Conservation (phyloP, 1,284 basidiomycete genomes). For the Trametes pubescens region DNA sequence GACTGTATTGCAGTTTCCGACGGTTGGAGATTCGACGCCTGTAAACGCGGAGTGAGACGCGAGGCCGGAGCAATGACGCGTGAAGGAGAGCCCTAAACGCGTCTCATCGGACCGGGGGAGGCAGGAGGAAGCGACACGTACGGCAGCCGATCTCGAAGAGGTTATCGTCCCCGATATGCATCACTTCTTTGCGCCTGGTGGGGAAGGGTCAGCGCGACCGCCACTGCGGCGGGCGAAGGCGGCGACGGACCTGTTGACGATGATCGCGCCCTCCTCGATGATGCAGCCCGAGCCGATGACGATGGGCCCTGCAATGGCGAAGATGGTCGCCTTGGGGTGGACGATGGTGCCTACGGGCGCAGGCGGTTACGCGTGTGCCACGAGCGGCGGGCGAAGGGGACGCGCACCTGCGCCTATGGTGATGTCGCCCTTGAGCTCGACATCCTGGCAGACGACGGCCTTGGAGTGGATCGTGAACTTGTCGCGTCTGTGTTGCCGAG, state of each 20-base stretch:
- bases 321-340: slow-evolving; percentile 93
- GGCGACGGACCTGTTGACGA: slow-evolving; percentile 76
- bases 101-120: neutral
- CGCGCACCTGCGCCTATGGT: slow-evolving; percentile 81
- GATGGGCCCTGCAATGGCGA: slow-evolving; percentile 88
- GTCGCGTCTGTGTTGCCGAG: slow-evolving; percentile 37
- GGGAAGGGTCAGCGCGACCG: slow-evolving; percentile 7
- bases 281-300: slow-evolving; percentile 89
- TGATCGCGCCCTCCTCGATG: slow-evolving; percentile 89
- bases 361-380: slow-evolving; percentile 1
- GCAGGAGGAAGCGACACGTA: slow-evolving; percentile 49
- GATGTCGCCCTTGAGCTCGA: slow-evolving; percentile 89
- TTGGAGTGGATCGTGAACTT: slow-evolving; percentile 49
- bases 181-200: slow-evolving; percentile 82
- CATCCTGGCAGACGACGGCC: slow-evolving; percentile 87
- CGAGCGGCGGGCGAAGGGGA: neutral
- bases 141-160: slow-evolving; percentile 93
- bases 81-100: neutral
- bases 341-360: slow-evolving; percentile 74
- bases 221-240: slow-evolving; percentile 1
- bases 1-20: slow-evolving; percentile 89
- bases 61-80: too few relatives aligned
- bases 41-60: slow-evolving; percentile 9
- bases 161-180: slow-evolving; percentile 93
- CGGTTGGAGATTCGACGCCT: slow-evolving; percentile 86